Evolutionary conservation across 352 stramenopile genomes (phyloP).

Genomic region (Saprolegnia parasitica): DNA sequence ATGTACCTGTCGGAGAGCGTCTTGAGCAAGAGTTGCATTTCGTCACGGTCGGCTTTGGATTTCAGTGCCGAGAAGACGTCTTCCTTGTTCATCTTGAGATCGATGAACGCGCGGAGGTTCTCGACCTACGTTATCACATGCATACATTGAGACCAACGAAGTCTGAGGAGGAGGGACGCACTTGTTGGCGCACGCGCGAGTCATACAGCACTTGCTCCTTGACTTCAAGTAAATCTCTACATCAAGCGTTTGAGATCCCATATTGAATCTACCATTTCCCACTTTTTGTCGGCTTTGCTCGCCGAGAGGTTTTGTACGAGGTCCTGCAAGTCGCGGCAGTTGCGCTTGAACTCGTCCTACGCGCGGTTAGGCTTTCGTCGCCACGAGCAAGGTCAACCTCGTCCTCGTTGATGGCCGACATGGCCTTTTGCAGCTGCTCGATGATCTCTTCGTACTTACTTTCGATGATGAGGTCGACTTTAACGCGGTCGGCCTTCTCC

Average conservation of each 20-base stretch:
- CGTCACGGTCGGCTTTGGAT: constrained; percentile 81
- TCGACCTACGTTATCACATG: constrained; percentile 38
- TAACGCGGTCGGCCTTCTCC: constrained; percentile 71
- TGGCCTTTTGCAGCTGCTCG: constrained; percentile 85
- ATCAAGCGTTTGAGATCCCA: background rate
- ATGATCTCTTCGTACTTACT: constrained; percentile 90
- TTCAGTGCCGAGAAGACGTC: constrained; percentile 80
- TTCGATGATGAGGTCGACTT: constrained; percentile 86
- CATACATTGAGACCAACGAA: background rate
- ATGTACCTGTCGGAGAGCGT: constrained; percentile 54
- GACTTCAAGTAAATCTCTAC: constrained; percentile 65
- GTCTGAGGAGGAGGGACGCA: background rate
- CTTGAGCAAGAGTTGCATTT: constrained; percentile 75
- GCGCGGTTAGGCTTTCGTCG: background rate
- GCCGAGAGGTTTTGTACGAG: constrained; percentile 74
- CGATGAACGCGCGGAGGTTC: constrained; percentile 80
- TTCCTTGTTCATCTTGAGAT: constrained; percentile 87
- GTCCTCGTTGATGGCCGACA: constrained; percentile 83
- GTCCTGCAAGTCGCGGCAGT: constrained; percentile 76
- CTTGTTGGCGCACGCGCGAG: constrained; percentile 73
- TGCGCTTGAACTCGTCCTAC: constrained; percentile 77
- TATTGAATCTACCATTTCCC: background rate
- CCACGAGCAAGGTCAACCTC: background rate
- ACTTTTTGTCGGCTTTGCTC: constrained; percentile 78
- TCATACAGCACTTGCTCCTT: constrained; percentile 86